Base-by-base conservation (phyloP, 768 basidiomycete species). In the Agaricus sinodeliciosus region DNA sequence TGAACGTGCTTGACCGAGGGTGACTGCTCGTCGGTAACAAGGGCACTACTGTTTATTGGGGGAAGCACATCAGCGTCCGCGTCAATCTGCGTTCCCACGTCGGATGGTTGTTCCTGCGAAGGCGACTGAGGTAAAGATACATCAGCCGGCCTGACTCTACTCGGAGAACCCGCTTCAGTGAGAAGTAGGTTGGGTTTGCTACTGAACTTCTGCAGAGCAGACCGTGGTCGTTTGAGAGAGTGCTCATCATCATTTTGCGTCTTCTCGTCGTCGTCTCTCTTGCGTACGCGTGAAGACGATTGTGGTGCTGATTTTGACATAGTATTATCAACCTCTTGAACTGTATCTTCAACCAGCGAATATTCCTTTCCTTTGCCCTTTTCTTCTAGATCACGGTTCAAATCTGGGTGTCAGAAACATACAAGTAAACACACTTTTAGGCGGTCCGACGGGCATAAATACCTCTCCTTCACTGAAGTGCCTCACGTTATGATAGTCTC, bases 401-500 rank as follows among this genome's bases (percentile, higher is more conserved):
- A 50, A 27, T 11, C 46, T 36, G 27, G 56, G 37, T 41, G 22
- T 39, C 18, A 37, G 22, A 42, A 27, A 25, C 3, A 35, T 11
- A n/a, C 18, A 27, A 27, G 2, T 15, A 15, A 49, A 58, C 65
- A 55, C 69, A 85, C 84, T 74, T 46, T 15, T 47, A 18, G 84
- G 84, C 43, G 84, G 84, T 0, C 85, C 84, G 18, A 73, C 66
- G 15, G 76, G 75, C 26, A 76, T 56, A 47, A 87, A 69, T 39
- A 73, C 71, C 54, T 87, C 84, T 48, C 78, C 79, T 16, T 61
- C 66, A 40, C 69, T 68, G 69, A 87, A 88, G 15, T 68, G 63
- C 18, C 63, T 64, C 46, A 82, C 57, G 56, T 82, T 69, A 1
- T 69, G 61, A 43, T 70, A 65, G 55, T 86, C 81, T 53, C 84